Evolutionary conservation across 2,329 filamentous ascomycete genomes (phyloP), one percentile per base, ranked within the genome.

Genomic region (Colletotrichum sansevieriae): DNA sequence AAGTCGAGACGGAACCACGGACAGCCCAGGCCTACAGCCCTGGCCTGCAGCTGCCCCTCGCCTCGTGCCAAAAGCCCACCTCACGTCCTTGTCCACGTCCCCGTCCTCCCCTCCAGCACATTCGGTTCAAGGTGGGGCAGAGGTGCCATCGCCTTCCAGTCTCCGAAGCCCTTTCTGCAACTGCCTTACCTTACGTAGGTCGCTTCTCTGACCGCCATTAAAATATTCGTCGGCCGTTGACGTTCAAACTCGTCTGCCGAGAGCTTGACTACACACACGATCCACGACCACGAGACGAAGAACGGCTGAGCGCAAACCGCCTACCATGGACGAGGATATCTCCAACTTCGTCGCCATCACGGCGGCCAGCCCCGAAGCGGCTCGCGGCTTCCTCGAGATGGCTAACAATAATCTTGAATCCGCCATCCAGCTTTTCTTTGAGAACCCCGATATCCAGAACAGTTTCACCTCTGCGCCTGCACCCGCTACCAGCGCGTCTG

Each of bases 381-480:
- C 95, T 35, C 88, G 89, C 70, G 91, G 92, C 73, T 97, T 97
- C 79, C 87, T 98, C 55, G 88, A 92, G 74, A 87, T 99, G 77
- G 91, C 94, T n/a, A 92, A 93, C 73, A 90, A 90, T 75, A 91
- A 97, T 77, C 84, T 95, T 59, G 90, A 94, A 79, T 92, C 95
- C 76, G 96, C 96, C 29, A 91, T 98, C 74, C 90, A 93, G 76
- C 89, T 98, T 12, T 99, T 90, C 82, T 98, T 94, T 79, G 94
- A 97, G 76, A 96, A 92, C 77, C 93, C 92, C 49, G 94, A 95
- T 55, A 88, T 91, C 70, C 88, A 85, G 72, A 81, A 81, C 49
- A 81, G 80, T 65, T 78, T 87, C 67, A 76, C 80, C 57, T 71
- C 80, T 18, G 72, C 73, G 64, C 72, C 80, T 18, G 72, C 73